A percentile compares a stretch with the other conserved stretches of the same genome.
Evolutionary conservation across 75 land plant species (phyloP).

Genomic region (Pinus albicaulis): DNA sequence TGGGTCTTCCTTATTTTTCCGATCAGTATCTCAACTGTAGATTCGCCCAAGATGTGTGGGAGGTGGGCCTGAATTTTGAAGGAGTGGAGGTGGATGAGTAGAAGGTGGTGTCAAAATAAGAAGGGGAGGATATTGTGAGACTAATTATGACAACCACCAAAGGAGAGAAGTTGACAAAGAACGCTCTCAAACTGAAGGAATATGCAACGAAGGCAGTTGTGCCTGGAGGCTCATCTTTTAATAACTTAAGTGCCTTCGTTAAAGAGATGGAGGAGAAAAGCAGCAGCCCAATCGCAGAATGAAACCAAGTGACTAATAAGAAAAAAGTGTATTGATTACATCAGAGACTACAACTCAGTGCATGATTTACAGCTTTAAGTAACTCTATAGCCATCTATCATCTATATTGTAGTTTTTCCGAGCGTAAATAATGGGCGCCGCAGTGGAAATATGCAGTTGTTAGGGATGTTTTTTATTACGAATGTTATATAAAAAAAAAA

Average conservation of each 20-base stretch:
- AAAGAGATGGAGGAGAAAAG: not conserved
- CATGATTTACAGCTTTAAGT: too few species aligned
- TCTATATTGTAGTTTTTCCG: too few species aligned
- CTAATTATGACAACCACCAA: not conserved
- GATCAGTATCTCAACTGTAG: slow-evolving; percentile 1
- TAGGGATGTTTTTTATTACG: too few species aligned
- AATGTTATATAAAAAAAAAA: too few species aligned
- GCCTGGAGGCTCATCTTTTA: not conserved
- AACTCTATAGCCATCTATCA: too few species aligned
- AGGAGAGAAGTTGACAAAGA: not conserved
- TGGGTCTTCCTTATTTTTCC: slow-evolving; percentile 9
- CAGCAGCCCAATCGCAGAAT: too few species aligned
- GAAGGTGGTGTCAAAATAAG: not conserved
- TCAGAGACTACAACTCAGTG: too few species aligned
- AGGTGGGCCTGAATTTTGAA: slow-evolving; percentile 4
- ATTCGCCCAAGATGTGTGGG: not conserved
- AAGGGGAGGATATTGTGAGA: slow-evolving; percentile 4
- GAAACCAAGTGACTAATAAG: not conserved
- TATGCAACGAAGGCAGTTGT: not conserved
- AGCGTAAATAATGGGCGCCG: too few species aligned
- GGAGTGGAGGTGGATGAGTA: not conserved
- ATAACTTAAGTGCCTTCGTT: not conserved
- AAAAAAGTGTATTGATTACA: too few species aligned
- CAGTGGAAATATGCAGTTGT: too few species aligned
- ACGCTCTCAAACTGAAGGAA: not conserved